phyloP scores from a whole-genome alignment of 2,329 filamentous ascomycete species.

The Colletotrichum higginsianum region DNA sequence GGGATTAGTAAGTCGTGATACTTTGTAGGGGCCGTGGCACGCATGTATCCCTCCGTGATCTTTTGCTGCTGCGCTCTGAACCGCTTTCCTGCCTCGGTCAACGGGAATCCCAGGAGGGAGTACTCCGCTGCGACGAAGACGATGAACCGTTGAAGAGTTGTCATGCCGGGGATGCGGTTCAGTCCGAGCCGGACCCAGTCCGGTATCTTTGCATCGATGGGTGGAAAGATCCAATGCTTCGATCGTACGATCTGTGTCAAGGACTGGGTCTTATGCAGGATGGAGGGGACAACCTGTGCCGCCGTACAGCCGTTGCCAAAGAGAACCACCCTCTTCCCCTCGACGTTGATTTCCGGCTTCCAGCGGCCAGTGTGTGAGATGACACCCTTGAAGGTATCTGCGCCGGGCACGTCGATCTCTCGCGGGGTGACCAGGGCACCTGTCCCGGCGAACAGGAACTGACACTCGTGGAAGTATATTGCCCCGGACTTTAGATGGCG shows the following conservation, averaged over 20 bases:
- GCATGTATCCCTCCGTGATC: conserved; percentile 58
- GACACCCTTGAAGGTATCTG: conserved; percentile 65
- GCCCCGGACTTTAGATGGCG: conserved; percentile 46
- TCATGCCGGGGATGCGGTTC: conserved; percentile 63
- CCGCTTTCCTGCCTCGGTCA: conserved; percentile 3
- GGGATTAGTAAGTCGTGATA: conserved; percentile 75
- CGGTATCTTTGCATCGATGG: conserved; percentile 47
- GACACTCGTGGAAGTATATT: conserved; percentile 53
- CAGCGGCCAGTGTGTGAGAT: conserved; percentile 70
- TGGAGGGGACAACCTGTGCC: conserved; percentile 66
- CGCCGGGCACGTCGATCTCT: conserved; percentile 61
- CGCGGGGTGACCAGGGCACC: conserved; percentile 54
- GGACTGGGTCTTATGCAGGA: conserved; percentile 51
- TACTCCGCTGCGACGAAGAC: conserved; percentile 58
- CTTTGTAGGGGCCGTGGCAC: conserved; percentile 65
- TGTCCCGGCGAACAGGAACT: conserved; percentile 56
- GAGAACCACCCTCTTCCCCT: conserved; percentile 63
- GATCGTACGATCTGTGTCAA: conserved; percentile 57
- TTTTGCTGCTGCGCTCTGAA: conserved; percentile 56
- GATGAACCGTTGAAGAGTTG: conserved; percentile 57
- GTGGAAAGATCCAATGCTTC: conserved; percentile 60
- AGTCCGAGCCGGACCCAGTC: conserved; percentile 52
- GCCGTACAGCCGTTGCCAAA: conserved; percentile 70
- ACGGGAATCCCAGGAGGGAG: conserved; percentile 51
- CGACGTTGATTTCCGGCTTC: conserved; percentile 64